phyloP scores from a whole-genome alignment of 2,329 filamentous ascomycete genomes.

The Apiospora saccharicola region DNA sequence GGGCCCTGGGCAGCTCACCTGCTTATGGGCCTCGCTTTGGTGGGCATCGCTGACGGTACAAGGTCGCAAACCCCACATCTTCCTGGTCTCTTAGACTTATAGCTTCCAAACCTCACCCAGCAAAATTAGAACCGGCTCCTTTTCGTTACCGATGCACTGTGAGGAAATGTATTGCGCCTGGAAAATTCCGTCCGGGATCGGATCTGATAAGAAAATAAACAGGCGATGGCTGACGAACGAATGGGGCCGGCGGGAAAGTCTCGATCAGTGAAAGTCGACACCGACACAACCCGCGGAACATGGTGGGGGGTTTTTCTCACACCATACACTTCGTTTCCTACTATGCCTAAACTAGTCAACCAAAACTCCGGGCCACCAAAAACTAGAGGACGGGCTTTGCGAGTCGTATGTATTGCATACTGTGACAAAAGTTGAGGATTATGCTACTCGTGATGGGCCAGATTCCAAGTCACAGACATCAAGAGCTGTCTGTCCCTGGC shows the following conservation, averaged over 20 bases:
- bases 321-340: not conserved
- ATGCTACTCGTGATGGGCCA: no score
- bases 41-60: not conserved
- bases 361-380: no score
- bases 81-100: not conserved
- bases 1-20: slow-evolving; percentile 27
- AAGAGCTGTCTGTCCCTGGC: no score
- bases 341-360: not conserved
- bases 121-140: not conserved
- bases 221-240: not conserved
- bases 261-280: not conserved
- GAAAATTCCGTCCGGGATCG: slow-evolving; percentile 4
- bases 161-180: not conserved
- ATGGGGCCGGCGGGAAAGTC: not conserved
- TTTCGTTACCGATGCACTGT: not conserved
- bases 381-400: no score
- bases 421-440: no score
- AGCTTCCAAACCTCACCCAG: not conserved
- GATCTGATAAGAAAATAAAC: not conserved
- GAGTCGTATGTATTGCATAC: not conserved
- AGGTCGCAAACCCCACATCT: not conserved
- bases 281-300: not conserved
- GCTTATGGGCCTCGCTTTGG: not conserved
- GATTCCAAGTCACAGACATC: no score
- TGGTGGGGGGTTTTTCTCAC: not conserved